phyloP scores from a whole-genome alignment of 768 basidiomycete genomes.

The Lactifluus subvellereus region DNA sequence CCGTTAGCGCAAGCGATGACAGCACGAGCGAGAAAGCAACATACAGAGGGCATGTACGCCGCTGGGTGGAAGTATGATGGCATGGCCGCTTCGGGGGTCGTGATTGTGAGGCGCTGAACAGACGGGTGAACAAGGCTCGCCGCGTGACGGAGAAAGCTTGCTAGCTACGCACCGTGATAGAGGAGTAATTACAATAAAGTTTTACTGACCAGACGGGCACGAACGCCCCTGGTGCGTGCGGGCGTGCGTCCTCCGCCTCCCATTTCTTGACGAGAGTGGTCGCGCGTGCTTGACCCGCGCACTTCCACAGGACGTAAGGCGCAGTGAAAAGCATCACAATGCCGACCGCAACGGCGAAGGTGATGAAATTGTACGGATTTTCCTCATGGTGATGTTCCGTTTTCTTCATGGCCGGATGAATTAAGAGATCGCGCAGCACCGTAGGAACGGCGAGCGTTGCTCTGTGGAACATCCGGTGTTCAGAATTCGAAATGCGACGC shows the following conservation, averaged over 20 bases:
- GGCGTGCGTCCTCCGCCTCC: constrained; percentile 36
- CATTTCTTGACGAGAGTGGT: constrained; percentile 36
- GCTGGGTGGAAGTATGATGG: constrained; percentile 39
- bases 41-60: constrained; percentile 40
- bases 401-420: constrained; percentile 27
- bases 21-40: background rate
- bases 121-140: background rate
- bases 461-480: constrained; percentile 25
- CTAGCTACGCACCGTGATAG: constrained; percentile 32
- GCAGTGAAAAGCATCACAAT: constrained; percentile 35
- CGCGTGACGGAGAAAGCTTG: background rate
- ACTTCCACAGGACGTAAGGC: constrained; percentile 46
- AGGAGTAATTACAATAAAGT: constrained; percentile 37
- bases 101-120: constrained; percentile 37
- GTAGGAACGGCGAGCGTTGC: constrained; percentile 38
- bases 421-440: constrained; percentile 34
- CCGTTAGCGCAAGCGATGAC: background rate
- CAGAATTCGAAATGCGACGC: background rate
- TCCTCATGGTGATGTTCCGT: background rate
- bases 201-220: constrained; percentile 40
- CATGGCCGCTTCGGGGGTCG: constrained; percentile 32
- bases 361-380: constrained; percentile 35
- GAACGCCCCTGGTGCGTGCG: constrained; percentile 25
- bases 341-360: constrained; percentile 36
- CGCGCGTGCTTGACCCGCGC: constrained; percentile 35